Percentiles rank a stretch among this genome's conserved stretches.
Conservation (phyloP, 2,329 filamentous ascomycete genomes). For the Amauroascus niger region DNA sequence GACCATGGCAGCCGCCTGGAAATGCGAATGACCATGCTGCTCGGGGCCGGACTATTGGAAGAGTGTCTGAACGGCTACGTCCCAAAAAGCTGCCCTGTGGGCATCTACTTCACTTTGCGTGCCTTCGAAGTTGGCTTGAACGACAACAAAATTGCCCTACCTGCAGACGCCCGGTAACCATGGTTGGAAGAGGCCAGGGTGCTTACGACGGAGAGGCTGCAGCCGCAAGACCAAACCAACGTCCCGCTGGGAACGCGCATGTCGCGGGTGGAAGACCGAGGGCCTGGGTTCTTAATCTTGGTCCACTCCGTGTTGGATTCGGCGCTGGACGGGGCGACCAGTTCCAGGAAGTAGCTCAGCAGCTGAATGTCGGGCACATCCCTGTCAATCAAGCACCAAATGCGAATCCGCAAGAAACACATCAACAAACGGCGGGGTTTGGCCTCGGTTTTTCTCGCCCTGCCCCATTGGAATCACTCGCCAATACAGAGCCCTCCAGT, state of each 20-base stretch:
- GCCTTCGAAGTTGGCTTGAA: conserved; percentile 93
- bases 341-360: conserved; percentile 57
- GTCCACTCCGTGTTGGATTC: conserved; percentile 65
- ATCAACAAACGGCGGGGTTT: conserved; percentile 30
- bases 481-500: conserved; percentile 18
- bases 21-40: conserved; percentile 29
- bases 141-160: conserved; percentile 95
- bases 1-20: conserved; percentile 53
- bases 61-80: conserved; percentile 66
- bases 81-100: conserved; percentile 96
- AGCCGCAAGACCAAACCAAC: conserved; percentile 19
- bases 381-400: conserved; percentile 29
- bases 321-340: conserved; percentile 50
- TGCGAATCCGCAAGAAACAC: conserved; percentile 20
- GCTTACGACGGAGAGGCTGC: neutral
- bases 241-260: conserved; percentile 28
- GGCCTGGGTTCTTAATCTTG: conserved; percentile 59
- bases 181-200: conserved; percentile 19
- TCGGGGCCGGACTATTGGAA: conserved; percentile 23
- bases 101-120: conserved; percentile 88
- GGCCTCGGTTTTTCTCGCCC: conserved; percentile 34
- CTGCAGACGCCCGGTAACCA: conserved; percentile 69
- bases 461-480: neutral
- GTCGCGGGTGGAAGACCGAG: conserved; percentile 35
- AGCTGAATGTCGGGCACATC: conserved; percentile 45